A percentile compares a stretch with the other conserved stretches of the same genome.
phyloP scores from a whole-genome alignment of 2,329 filamentous ascomycete species.

The Aspergillus puulaauensis region DNA sequence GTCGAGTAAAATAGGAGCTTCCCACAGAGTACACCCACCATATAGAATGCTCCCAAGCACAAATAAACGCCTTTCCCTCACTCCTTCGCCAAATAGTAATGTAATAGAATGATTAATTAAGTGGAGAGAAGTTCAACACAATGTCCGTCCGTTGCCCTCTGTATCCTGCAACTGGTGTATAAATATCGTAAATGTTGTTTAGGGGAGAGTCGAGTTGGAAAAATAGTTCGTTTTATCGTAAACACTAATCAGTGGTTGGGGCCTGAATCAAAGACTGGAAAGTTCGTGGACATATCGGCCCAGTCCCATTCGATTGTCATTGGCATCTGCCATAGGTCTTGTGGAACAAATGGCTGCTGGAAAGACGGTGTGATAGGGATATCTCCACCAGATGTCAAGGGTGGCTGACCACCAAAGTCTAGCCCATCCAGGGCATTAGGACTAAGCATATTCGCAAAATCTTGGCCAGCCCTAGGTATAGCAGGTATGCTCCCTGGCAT shows the following conservation, averaged over 20 bases:
- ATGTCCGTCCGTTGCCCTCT: background rate
- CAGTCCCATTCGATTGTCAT: slow-evolving; percentile 95
- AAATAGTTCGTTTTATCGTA: slow-evolving; percentile 17
- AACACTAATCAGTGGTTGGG: slow-evolving; percentile 24
- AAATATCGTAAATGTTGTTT: background rate
- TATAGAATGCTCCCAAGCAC: background rate
- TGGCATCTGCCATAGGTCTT: slow-evolving; percentile 92
- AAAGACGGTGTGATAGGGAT: slow-evolving; percentile 51
- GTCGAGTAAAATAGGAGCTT: background rate
- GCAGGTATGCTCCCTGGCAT: slow-evolving; percentile 27
- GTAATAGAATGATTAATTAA: background rate
- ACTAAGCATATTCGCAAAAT: slow-evolving; percentile 40
- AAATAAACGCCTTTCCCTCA: slow-evolving; percentile 1
- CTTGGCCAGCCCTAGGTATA: slow-evolving; percentile 32
- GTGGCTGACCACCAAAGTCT: slow-evolving; percentile 32
- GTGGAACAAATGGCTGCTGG: slow-evolving; percentile 84
- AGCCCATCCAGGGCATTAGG: slow-evolving; percentile 33
- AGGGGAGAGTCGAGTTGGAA: background rate
- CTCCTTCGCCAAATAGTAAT: slow-evolving; percentile 1
- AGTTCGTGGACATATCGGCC: slow-evolving; percentile 49
- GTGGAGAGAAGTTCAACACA: background rate
- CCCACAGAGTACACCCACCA: slow-evolving; percentile 1
- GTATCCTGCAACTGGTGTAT: background rate
- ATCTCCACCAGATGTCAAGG: slow-evolving; percentile 29
- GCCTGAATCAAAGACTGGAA: slow-evolving; percentile 34